Percentiles rank a stretch among this genome's conserved stretches.
phyloP scores from a whole-genome alignment of 495 filamentous ascomycete species.

The Neurospora tetraspora region DNA sequence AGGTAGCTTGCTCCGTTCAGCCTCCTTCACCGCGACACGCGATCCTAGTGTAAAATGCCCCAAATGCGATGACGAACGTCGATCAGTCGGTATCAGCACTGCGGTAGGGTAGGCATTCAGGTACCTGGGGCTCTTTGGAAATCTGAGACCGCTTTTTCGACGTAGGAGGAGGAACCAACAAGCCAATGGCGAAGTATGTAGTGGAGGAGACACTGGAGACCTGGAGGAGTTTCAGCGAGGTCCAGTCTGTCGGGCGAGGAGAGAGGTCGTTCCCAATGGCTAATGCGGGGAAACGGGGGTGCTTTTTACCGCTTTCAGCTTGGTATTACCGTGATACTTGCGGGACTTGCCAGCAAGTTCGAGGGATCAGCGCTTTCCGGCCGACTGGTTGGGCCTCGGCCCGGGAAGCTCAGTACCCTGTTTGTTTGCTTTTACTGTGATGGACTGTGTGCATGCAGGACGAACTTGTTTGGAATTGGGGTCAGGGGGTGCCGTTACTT shows the following conservation, averaged over 20 bases:
- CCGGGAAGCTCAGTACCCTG: neutral
- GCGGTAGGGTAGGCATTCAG: neutral
- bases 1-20: neutral
- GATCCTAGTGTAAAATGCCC: neutral
- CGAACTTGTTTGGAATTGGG: neutral
- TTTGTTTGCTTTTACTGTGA: neutral
- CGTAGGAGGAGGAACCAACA: neutral
- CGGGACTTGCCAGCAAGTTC: neutral
- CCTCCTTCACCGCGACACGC: neutral
- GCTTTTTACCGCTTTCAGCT: neutral
- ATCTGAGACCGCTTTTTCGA: neutral
- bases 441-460: neutral
- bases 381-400: neutral
- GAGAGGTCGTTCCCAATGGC: neutral
- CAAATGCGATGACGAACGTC: neutral
- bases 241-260: neutral
- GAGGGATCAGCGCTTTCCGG: neutral
- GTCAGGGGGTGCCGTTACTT: neutral
- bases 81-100: neutral
- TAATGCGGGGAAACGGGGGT: neutral
- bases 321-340: neutral
- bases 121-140: neutral
- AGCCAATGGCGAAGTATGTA: neutral
- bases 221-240: neutral
- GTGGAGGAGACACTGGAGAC: neutral